Evolutionary conservation across 2,329 filamentous ascomycete species (phyloP), one percentile per base, ranked within the genome.

Genomic region (Rhinocladiella mackenziei): DNA sequence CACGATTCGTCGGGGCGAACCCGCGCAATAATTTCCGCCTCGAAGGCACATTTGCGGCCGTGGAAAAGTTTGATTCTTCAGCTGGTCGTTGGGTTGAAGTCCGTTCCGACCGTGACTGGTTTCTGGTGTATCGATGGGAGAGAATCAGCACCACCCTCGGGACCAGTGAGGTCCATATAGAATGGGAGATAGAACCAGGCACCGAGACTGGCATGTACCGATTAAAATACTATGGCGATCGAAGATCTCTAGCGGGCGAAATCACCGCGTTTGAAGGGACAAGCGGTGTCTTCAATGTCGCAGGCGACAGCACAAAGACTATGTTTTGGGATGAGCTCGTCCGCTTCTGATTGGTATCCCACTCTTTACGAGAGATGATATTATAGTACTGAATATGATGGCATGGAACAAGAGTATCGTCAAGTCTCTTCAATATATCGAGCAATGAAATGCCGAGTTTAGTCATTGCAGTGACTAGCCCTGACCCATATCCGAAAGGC

Each of bases 1-100:
- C 76, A 0, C 80, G 74, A 0, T 96, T 96, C 63, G 78, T 91
- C 2, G 91, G 83, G 11, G 89, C 89, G 1, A 95, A 95, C 58
- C 91, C 91, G 11, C 78, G 91, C 20, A 96, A 96, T 63, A 85
- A 95, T 53, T 77, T 96, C 20, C 78, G 81, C 2, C 78, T 87
- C 2, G 89, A 86, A 58, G 75, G 73, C 2, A 94, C 88, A 0
- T 96, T 81, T 63, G 83, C 83, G 0, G 78, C 84, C 0, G 76
- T 96, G 0, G 89, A 96, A 69, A 72, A 71, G 58, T 71, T 78
- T 35, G 62, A 73, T 23, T 53, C 56, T 28, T 59, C 61, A 43
- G 66, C 56, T 19, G 68, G 60, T 10, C 58, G 39, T 0, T 96
- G 91, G 91, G 67, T 64, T 5, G 72, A 70, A 29, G 76, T 92